Evolutionary conservation across 208 protist genomes (phyloP), one percentile per base, ranked within the genome.

Genomic region (Crithidia sp.): DNA sequence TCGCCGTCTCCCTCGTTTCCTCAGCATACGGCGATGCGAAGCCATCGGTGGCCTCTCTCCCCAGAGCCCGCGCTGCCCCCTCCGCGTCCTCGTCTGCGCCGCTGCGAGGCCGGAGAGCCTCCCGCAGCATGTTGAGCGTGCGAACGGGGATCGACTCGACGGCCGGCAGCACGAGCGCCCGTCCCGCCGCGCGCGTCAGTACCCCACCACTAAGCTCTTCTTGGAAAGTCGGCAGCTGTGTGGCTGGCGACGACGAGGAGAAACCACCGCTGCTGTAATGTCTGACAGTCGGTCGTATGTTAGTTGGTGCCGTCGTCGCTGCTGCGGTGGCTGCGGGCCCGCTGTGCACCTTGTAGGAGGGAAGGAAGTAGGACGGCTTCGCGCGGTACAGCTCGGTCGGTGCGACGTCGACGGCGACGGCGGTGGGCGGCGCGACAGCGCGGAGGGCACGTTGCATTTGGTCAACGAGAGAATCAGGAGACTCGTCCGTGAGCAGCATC

Each of bases 91-190:
- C 67, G 6, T 36, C 40, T 7, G 59, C 55, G 61, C 28, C 8
- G 36, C 14, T 16, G 12, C 54, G 55, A 10, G 74, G 44, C 49
- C 72, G 57, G n/a, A 89, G 58, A 0, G 74, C 57, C 7, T 82
- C 76, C 67, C 82, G 83, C 41, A 89, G 73, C 28, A 89, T 41
- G 75, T 67, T 76, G 13, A 89, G 62, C 5, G 85, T 83, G 13
- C 54, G 68, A 19, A 63, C 47, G 2, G 75, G 67, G 8, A 85
- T n/a, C 0, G 39, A n/a, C 63, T 91, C 86, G 3, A 86, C 40
- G 9, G 62, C 56, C 14, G 82, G 75, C 53, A 89, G 43, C 3
- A 85, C 71, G 3, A 85, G 49, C 2, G 84, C 76, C 28, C 79
- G 76, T 13, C 69, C 60, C 41, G 45, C 67, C 2, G 81, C 78